A percentile compares a stretch with the other conserved stretches of the same genome.
phyloP scores from a whole-genome alignment of 2,329 filamentous ascomycete species.

The Emmonsia crescens region DNA sequence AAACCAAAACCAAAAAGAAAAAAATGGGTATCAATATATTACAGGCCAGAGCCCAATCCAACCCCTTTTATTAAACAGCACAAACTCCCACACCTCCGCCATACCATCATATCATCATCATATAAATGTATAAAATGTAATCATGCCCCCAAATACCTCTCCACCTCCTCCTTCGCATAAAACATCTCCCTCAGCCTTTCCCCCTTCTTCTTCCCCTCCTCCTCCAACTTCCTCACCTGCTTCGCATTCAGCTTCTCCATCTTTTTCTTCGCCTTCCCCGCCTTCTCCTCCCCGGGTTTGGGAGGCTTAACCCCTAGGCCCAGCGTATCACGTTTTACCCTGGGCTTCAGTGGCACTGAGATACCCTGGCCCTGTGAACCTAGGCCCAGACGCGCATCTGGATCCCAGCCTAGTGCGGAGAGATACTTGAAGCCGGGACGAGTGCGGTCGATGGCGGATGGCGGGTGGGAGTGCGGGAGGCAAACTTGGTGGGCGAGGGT shows the following conservation, averaged over 20 bases:
- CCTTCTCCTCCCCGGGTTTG: conserved; percentile 18
- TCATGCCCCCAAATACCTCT: conserved; percentile 56
- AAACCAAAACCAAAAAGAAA: background rate
- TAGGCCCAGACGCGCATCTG: conserved; percentile 55
- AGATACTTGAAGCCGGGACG: conserved; percentile 47
- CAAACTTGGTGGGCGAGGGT: conserved; percentile 48
- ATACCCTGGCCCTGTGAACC: conserved; percentile 61
- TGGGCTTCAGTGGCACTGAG: conserved; percentile 61
- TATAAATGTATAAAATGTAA: background rate
- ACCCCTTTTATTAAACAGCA: background rate
- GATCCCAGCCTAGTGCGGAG: conserved; percentile 49
- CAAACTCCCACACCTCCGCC: background rate
- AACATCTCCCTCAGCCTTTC: conserved; percentile 60
- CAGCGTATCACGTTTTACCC: conserved; percentile 60
- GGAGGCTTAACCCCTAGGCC: conserved; percentile 52
- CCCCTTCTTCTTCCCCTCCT: conserved; percentile 51
- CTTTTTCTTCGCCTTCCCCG: conserved; percentile 25
- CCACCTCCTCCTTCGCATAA: conserved; percentile 63
- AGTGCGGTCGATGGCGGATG: conserved; percentile 47
- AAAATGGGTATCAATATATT: background rate
- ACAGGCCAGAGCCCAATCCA: background rate
- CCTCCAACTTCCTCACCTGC: conserved; percentile 51
- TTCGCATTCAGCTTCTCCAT: conserved; percentile 51
- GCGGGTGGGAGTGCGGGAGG: conserved; percentile 46
- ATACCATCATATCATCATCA: background rate